Conservation (phyloP, 495 filamentous ascomycete genomes). For the Xylaria intraflava region DNA sequence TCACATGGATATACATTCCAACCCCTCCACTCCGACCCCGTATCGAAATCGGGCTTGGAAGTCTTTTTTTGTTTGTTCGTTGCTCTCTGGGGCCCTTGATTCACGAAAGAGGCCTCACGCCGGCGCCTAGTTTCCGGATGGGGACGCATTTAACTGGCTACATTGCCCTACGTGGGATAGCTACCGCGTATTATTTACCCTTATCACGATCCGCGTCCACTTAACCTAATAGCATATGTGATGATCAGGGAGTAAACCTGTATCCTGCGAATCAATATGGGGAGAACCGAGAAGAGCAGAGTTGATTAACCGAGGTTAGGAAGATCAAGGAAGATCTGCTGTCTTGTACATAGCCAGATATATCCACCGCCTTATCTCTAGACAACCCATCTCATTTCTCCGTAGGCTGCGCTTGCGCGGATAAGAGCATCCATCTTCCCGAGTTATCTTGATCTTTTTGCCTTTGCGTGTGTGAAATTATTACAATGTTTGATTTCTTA, state of each 20-base stretch:
- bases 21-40: not conserved
- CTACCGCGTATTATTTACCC: not conserved
- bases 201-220: not conserved
- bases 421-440: not conserved
- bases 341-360: conserved; percentile 4
- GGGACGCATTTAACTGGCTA: too few relatives aligned
- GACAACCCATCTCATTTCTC: conserved; percentile 12
- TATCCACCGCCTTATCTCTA: conserved; percentile 6
- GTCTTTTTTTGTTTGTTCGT: too few relatives aligned
- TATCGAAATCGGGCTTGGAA: too few relatives aligned
- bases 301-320: not conserved
- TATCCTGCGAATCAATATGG: not conserved
- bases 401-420: not conserved
- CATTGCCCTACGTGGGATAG: too few relatives aligned
- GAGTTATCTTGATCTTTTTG: not conserved
- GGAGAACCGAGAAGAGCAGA: not conserved
- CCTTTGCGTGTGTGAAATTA: too few relatives aligned
- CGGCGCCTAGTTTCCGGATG: too few relatives aligned
- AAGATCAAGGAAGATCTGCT: not conserved
- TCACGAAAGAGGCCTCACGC: too few relatives aligned
- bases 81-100: not conserved
- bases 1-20: not conserved
- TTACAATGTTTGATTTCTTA: too few relatives aligned
- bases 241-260: too few relatives aligned
- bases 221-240: too few relatives aligned